Evolutionary conservation across 1,284 basidiomycete genomes (phyloP), one percentile per base, ranked within the genome.

Genomic region (Apiotrichum gracile): DNA sequence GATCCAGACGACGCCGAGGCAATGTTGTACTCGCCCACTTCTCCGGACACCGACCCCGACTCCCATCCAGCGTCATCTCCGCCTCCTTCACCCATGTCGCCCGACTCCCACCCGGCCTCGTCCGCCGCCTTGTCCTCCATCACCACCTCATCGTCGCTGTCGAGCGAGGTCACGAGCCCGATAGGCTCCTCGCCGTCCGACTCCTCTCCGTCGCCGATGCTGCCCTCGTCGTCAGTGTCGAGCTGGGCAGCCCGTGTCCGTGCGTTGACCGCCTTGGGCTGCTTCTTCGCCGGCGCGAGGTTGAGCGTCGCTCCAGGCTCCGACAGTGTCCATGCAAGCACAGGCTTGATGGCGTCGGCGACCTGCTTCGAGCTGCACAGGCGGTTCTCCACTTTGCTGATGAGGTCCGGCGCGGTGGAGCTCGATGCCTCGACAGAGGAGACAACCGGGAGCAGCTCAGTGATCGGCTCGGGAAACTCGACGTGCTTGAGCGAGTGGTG

Each of bases 301-400:
- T 58, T 57, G n/a, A 76, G 55, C 29, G 64, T 69, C 2, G 70
- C 68, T 0, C 71, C 71, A 24, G 70, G 60, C 49, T 75, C 68
- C 2, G 65, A 64, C 2, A 72, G 52, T 3, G 67, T 52, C 54
- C 79, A 77, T 10, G 80, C 76, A 0, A 91, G 67, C 17, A 81
- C 79, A 21, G 68, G 65, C 17, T 76, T 76, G 3, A 89, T 78
- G 58, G 82, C 82, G 14, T 80, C 78, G 0, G 88, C 85, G 13
- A 91, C 77, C 19, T 80, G 72, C 69, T 88, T 91, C 2, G 86
- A 86, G 64, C 87, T 90, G 40, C 87, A 77, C 24, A 93, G 74
- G 26, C 87, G 82, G 53, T 81, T 84, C 63, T 87, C 84, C 1
- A 86, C 82, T 70, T 86, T 87, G 8, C 79, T 78, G 17, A 75